phyloP scores from a whole-genome alignment of 371 early-diverging fungal genomes.

The Mortierella sp. region DNA sequence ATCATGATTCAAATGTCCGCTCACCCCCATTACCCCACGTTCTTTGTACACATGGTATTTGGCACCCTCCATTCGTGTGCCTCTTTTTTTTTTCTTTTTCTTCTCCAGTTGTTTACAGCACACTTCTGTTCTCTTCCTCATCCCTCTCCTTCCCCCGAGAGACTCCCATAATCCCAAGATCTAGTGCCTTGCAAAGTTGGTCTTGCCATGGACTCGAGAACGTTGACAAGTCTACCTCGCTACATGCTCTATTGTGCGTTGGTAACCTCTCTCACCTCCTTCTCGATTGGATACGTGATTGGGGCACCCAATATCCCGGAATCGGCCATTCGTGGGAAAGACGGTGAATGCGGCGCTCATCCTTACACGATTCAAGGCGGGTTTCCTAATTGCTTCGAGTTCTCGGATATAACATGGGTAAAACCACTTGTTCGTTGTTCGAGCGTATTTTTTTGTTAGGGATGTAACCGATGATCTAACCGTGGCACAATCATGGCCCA shows the following conservation, averaged over 20 bases:
- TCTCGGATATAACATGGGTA: conserved; percentile 46
- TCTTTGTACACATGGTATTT: neutral
- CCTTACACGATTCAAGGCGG: conserved; percentile 25
- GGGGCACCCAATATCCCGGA: conserved; percentile 63
- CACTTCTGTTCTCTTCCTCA: neutral
- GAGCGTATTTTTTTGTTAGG: too few species aligned
- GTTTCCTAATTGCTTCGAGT: conserved; percentile 42
- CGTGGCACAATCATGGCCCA: too few species aligned
- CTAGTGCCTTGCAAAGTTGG: too few species aligned
- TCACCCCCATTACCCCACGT: too few species aligned
- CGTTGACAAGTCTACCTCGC: conserved; percentile 40
- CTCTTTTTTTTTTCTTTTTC: neutral
- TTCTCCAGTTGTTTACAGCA: neutral
- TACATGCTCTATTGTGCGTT: conserved; percentile 59
- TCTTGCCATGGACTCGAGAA: conserved; percentile 56
- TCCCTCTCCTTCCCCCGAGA: neutral
- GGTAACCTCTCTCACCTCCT: conserved; percentile 55
- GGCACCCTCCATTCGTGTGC: neutral
- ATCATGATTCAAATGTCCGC: too few species aligned
- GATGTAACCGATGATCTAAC: neutral
- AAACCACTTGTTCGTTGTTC: neutral
- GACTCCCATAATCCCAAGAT: too few species aligned
- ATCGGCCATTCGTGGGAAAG: conserved; percentile 29
- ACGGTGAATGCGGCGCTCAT: conserved; percentile 21
- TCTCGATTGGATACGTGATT: conserved; percentile 60